phyloP scores from a whole-genome alignment of 2,329 filamentous ascomycete genomes.

The Verticillium zaregamsianum region DNA sequence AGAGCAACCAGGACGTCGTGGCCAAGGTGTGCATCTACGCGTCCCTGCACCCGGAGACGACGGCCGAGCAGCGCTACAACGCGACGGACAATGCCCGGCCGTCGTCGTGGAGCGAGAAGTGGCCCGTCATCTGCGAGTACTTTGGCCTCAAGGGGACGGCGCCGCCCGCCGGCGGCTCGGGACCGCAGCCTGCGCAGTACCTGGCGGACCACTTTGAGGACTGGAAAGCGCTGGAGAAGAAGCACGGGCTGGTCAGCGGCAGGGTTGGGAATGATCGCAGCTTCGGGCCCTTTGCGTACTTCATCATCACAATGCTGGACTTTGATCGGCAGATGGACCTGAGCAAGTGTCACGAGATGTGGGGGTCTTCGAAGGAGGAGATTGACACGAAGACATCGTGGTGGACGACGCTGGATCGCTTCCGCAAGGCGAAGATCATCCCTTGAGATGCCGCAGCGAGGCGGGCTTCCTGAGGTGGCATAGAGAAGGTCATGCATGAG shows the following conservation, averaged over 20 bases:
- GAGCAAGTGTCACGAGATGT: slow-evolving; percentile 24
- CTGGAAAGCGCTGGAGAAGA: slow-evolving; percentile 26
- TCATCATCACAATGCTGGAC: slow-evolving; percentile 28
- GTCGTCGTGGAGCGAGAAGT: slow-evolving; percentile 35
- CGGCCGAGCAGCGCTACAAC: slow-evolving; percentile 33
- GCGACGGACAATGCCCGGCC: slow-evolving; percentile 32
- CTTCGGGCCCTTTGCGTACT: slow-evolving; percentile 23
- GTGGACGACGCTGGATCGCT: slow-evolving; percentile 27
- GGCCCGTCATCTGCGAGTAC: slow-evolving; percentile 40
- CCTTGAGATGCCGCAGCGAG: slow-evolving; percentile 13
- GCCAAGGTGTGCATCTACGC: slow-evolving; percentile 37
- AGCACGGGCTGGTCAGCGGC: slow-evolving; percentile 24
- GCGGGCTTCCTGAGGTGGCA: too few species aligned
- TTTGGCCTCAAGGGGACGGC: slow-evolving; percentile 37
- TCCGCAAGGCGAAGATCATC: slow-evolving; percentile 26
- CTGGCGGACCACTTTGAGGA: slow-evolving; percentile 24
- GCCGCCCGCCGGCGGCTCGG: slow-evolving; percentile 20
- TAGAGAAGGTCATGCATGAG: too few species aligned
- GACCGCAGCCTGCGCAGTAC: slow-evolving; percentile 24
- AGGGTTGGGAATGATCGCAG: slow-evolving; percentile 25
- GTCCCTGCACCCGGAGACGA: slow-evolving; percentile 32
- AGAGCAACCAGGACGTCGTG: slow-evolving; percentile 30
- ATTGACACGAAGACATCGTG: slow-evolving; percentile 22
- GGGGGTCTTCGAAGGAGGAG: slow-evolving; percentile 23
- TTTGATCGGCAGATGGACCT: slow-evolving; percentile 29